phyloP scores from a whole-genome alignment of 2,329 filamentous ascomycete species.

The Colletotrichum falcatum region DNA sequence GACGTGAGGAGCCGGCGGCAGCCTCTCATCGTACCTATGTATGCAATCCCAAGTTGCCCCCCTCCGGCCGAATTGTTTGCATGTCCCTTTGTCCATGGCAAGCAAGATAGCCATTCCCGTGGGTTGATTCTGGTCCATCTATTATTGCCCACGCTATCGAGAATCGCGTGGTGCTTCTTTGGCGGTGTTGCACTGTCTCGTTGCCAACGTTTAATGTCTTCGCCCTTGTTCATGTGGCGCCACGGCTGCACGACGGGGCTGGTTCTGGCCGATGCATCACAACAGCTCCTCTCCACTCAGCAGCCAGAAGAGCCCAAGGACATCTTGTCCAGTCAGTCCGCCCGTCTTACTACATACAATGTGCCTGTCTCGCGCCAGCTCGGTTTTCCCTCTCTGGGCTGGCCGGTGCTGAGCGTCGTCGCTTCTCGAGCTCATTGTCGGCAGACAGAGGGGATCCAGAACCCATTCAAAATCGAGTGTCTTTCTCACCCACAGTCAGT shows the following conservation, averaged over 20 bases:
- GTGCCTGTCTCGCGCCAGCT: no score
- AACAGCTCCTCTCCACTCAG: slow-evolving; percentile 8
- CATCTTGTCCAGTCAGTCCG: neutral
- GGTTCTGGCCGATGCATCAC: slow-evolving; percentile 13
- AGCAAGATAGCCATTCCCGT: slow-evolving; percentile 1
- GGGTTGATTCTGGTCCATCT: neutral
- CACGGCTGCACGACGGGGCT: slow-evolving; percentile 22
- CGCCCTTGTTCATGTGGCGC: slow-evolving; percentile 31
- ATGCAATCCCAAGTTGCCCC: slow-evolving; percentile 4
- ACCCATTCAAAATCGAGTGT: neutral
- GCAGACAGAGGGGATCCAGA: neutral
- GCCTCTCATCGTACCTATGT: slow-evolving; percentile 7
- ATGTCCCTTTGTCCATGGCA: slow-evolving; percentile 7
- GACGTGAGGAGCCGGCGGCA: slow-evolving; percentile 4
- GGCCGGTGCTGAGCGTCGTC: neutral
- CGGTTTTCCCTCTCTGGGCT: slow-evolving; percentile 1
- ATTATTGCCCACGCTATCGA: slow-evolving; percentile 19
- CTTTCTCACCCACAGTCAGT: no score
- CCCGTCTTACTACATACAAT: no score
- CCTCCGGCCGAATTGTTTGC: slow-evolving; percentile 8
- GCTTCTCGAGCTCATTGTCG: neutral
- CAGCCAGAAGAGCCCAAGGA: neutral
- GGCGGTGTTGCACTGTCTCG: slow-evolving; percentile 12
- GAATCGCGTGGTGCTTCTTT: slow-evolving; percentile 1
- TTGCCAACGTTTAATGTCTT: slow-evolving; percentile 19